Evolutionary conservation across 2,329 filamentous ascomycete species (phyloP).

Genomic region (Botryotinia convoluta): DNA sequence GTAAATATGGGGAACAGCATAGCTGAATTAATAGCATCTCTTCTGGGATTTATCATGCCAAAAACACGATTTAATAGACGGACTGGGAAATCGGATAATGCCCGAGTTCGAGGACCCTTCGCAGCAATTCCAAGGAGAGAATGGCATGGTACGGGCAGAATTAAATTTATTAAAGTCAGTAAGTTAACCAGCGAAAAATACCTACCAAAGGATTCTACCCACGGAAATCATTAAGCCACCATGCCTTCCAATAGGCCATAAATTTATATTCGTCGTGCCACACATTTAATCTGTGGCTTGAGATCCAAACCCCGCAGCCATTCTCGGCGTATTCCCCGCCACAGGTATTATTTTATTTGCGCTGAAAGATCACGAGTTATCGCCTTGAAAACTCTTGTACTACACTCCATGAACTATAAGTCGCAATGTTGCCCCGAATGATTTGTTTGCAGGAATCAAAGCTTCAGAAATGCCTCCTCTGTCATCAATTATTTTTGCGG

Average conservation of each 20-base stretch:
- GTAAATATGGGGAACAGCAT: neutral
- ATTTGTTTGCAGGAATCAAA: neutral
- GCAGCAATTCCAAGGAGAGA: neutral
- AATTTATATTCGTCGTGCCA: neutral
- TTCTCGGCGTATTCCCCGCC: neutral
- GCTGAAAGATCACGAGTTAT: neutral
- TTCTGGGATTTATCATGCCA: neutral
- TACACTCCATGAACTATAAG: neutral
- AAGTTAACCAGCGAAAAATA: neutral
- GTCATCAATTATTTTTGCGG: constrained; percentile 3
- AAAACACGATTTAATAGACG: no score
- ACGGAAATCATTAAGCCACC: neutral
- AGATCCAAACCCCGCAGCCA: neutral
- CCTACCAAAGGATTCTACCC: neutral
- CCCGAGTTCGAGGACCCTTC: neutral
- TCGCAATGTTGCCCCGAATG: neutral
- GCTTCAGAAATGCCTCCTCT: neutral
- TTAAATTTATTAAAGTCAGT: neutral
- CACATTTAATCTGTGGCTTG: neutral
- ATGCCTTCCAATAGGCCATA: neutral
- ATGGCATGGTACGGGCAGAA: neutral
- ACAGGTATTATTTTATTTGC: neutral
- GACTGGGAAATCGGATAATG: neutral
- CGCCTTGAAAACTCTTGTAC: neutral
- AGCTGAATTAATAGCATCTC: neutral